Evolutionary conservation across 2,329 filamentous ascomycete species (phyloP).

Genomic region (Phialophora macrospora): DNA sequence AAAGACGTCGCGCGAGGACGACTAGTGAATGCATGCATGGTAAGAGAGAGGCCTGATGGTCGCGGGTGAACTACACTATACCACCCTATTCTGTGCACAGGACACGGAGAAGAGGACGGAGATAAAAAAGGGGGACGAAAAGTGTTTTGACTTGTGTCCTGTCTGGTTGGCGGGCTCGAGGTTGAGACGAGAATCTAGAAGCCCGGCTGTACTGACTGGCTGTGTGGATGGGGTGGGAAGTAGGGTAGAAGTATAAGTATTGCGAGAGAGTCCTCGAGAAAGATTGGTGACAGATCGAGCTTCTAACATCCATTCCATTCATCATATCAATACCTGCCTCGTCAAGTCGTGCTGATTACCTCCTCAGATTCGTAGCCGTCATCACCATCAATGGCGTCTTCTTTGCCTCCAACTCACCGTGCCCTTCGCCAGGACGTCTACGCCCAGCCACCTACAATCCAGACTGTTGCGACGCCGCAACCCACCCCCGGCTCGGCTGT

Average conservation of each 20-base stretch:
- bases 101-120: not conserved
- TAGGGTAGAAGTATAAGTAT: not conserved
- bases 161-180: too few species aligned
- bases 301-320: not conserved
- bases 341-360: not conserved
- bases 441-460: constrained; percentile 20
- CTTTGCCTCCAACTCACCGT: constrained; percentile 22
- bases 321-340: not conserved
- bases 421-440: constrained; percentile 30
- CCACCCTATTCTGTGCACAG: too few species aligned
- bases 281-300: not conserved
- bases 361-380: not conserved
- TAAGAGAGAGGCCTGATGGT: too few species aligned
- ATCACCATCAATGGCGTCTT: not conserved
- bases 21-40: too few species aligned
- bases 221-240: not conserved
- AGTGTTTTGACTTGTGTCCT: too few species aligned
- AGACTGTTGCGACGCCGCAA: constrained; percentile 38
- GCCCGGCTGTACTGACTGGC: not conserved
- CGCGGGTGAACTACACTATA: too few species aligned
- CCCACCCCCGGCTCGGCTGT: constrained; percentile 48
- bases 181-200: too few species aligned
- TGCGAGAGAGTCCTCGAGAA: not conserved
- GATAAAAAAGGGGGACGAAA: not conserved
- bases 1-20: too few species aligned